phyloP scores from a whole-genome alignment of 805 yeast species.

The Metschnikowia drakensbergensis region DNA sequence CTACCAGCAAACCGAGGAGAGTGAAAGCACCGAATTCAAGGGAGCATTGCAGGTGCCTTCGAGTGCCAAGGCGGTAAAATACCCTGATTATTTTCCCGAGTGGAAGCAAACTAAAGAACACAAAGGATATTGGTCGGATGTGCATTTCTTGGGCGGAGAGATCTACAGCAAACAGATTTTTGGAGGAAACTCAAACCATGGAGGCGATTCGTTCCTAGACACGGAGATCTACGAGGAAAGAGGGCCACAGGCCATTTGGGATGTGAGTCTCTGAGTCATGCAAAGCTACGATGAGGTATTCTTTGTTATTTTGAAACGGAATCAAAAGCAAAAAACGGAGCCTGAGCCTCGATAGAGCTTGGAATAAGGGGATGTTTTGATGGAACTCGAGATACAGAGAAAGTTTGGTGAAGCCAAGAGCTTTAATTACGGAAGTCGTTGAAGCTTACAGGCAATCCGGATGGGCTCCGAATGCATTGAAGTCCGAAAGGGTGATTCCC shows the following conservation, averaged over 20 bases:
- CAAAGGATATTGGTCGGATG: slow-evolving; percentile 66
- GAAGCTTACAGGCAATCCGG: too few species aligned
- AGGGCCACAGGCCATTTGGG: slow-evolving; percentile 87
- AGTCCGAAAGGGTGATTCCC: too few species aligned
- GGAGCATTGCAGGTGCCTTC: slow-evolving; percentile 70
- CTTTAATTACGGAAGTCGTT: too few species aligned
- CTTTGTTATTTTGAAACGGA: neutral
- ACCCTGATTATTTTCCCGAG: slow-evolving; percentile 90
- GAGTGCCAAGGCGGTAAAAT: slow-evolving; percentile 60
- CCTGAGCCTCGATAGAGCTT: too few species aligned
- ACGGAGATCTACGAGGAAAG: slow-evolving; percentile 67
- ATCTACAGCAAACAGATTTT: slow-evolving; percentile 84
- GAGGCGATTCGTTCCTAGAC: slow-evolving; percentile 60
- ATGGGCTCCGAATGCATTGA: too few species aligned
- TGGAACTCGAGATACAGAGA: too few species aligned
- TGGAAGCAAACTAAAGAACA: slow-evolving; percentile 64
- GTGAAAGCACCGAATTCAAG: slow-evolving; percentile 14
- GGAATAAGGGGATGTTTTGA: too few species aligned
- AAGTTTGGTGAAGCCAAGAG: too few species aligned
- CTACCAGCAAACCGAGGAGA: slow-evolving; percentile 42
- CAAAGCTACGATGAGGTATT: neutral
- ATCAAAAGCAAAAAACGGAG: too few species aligned
- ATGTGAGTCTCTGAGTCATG: slow-evolving; percentile 24
- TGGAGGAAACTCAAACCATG: slow-evolving; percentile 51
- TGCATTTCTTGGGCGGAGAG: slow-evolving; percentile 80